phyloP scores from a whole-genome alignment of 352 stramenopile species.

The Blastocystis sp. region DNA sequence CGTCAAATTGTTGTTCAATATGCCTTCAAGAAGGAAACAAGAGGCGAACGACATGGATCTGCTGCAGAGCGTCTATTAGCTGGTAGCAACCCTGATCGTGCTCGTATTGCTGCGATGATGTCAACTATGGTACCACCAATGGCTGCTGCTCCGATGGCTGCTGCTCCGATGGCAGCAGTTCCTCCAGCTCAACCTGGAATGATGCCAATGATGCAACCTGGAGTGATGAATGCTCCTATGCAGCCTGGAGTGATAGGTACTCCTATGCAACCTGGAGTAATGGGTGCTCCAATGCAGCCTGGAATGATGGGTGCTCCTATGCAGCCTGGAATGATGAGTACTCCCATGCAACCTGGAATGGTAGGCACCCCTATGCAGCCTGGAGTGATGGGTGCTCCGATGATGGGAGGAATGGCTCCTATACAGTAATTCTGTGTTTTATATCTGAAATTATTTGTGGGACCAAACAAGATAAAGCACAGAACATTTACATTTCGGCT shows the following conservation, averaged over 20 bases:
- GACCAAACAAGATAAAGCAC: neutral
- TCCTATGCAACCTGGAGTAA: neutral
- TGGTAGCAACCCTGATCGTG: constrained; percentile 74
- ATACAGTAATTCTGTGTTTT: neutral
- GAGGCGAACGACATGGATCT: constrained; percentile 82
- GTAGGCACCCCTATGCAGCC: neutral
- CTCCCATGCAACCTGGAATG: neutral
- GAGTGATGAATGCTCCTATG: constrained; percentile 7
- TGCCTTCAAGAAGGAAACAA: constrained; percentile 92
- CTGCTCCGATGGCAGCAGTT: neutral
- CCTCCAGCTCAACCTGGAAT: constrained; percentile 6
- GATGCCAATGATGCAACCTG: constrained; percentile 39
- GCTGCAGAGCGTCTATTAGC: constrained; percentile 78
- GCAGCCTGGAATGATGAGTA: neutral
- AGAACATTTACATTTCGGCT: neutral
- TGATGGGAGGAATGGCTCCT: neutral
- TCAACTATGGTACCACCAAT: neutral
- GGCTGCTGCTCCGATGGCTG: neutral
- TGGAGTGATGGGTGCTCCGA: neutral
- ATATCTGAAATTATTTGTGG: neutral
- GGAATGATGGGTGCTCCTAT: neutral
- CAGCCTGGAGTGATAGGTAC: neutral
- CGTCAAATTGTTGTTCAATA: constrained; percentile 94
- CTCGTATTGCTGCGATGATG: constrained; percentile 64
- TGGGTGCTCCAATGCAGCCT: neutral